A percentile compares a stretch with the other conserved stretches of the same genome.
Conservation (phyloP, 768 basidiomycete species). For the Clitopilus hobsonii region DNA sequence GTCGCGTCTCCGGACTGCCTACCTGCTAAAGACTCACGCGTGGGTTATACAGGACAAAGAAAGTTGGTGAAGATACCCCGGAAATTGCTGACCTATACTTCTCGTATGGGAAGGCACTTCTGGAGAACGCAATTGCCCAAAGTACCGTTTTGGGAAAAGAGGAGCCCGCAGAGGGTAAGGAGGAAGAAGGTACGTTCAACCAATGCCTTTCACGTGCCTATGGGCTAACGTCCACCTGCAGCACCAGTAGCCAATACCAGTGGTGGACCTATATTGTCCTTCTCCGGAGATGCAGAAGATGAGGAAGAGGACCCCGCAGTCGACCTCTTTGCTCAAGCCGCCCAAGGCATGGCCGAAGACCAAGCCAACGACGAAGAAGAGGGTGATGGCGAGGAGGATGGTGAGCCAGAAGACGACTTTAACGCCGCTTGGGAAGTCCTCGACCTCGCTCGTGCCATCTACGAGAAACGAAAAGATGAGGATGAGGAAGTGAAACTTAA, state of each 20-base stretch:
- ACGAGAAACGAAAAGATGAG: slow-evolving; percentile 55
- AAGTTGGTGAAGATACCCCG: slow-evolving; percentile 75
- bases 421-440: slow-evolving; percentile 97
- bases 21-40: slow-evolving; percentile 11
- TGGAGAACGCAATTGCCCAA: slow-evolving; percentile 88
- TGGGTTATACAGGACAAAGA: slow-evolving; percentile 51
- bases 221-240: slow-evolving; percentile 2
- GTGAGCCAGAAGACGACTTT: slow-evolving; percentile 92
- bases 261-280: slow-evolving; percentile 63
- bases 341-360: slow-evolving; percentile 38
- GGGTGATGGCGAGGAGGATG: slow-evolving; percentile 63
- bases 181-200: slow-evolving; percentile 23
- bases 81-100: slow-evolving; percentile 87
- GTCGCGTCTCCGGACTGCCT: slow-evolving; percentile 32
- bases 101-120: slow-evolving; percentile 86
- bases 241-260: slow-evolving; percentile 28
- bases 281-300: slow-evolving; percentile 73
- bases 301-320: slow-evolving; percentile 48
- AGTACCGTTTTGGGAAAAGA: slow-evolving; percentile 88
- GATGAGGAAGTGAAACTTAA: slow-evolving; percentile 68
- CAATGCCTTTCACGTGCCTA: too few relatives aligned
- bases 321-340: slow-evolving; percentile 60
- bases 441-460: slow-evolving; percentile 89
- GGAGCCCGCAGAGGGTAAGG: slow-evolving; percentile 51
- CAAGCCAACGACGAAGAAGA: slow-evolving; percentile 49